Percentiles rank a stretch among this genome's conserved stretches.
Evolutionary conservation across 1,284 basidiomycete species (phyloP).

Genomic region (Inonotus hispidus): DNA sequence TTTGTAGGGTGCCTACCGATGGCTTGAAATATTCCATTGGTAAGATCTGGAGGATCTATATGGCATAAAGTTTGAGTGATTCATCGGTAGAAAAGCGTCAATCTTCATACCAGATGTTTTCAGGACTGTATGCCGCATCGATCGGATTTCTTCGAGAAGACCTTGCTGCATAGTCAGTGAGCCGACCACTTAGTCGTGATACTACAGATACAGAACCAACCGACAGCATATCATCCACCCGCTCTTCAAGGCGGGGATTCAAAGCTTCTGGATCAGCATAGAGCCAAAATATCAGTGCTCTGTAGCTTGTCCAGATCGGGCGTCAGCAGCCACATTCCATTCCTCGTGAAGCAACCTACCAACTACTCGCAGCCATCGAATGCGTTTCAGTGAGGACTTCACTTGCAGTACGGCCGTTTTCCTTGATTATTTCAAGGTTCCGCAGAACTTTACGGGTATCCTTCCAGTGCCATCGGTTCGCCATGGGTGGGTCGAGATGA

Average conservation of each 20-base stretch:
- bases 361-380: slow-evolving; percentile 37
- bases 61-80: neutral
- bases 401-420: slow-evolving; percentile 63
- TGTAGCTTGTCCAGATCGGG: slow-evolving; percentile 51
- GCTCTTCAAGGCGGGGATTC: slow-evolving; percentile 63
- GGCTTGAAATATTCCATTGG: slow-evolving; percentile 87
- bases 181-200: slow-evolving; percentile 19
- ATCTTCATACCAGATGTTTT: slow-evolving; percentile 7
- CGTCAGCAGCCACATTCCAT: too few relatives aligned
- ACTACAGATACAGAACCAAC: slow-evolving; percentile 39
- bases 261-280: slow-evolving; percentile 71
- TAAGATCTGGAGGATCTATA: slow-evolving; percentile 46
- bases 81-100: neutral
- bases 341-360: slow-evolving; percentile 32
- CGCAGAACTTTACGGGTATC: slow-evolving; percentile 89
- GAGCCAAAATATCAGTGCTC: slow-evolving; percentile 88
- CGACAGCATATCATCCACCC: slow-evolving; percentile 85
- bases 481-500: slow-evolving; percentile 71
- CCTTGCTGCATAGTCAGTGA: slow-evolving; percentile 52
- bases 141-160: slow-evolving; percentile 76
- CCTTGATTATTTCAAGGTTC: slow-evolving; percentile 75
- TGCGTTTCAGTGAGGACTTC: slow-evolving; percentile 67
- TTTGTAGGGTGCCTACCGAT: slow-evolving; percentile 59
- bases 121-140: slow-evolving; percentile 37
- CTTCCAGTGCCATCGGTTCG: slow-evolving; percentile 90